phyloP scores from a whole-genome alignment of 1,284 basidiomycete species.

The Phenoliferia sp. region DNA sequence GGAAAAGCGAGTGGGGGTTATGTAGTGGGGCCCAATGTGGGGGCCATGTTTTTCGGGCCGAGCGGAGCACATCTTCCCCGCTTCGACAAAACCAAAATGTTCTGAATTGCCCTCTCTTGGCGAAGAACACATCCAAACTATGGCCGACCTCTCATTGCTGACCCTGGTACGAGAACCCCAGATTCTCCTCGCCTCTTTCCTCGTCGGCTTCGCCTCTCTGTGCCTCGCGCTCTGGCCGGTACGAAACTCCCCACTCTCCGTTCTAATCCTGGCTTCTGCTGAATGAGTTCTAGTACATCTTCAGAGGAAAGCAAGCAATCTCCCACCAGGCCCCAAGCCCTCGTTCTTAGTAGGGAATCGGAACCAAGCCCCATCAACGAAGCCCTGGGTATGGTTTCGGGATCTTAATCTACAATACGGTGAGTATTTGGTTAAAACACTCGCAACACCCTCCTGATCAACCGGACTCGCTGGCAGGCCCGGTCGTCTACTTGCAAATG shows the following conservation, averaged over 20 bases:
- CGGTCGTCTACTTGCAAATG: conserved; percentile 53
- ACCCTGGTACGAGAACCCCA: background rate
- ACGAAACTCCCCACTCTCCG: background rate
- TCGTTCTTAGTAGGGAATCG: conserved; percentile 51
- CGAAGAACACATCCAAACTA: background rate
- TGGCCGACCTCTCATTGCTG: background rate
- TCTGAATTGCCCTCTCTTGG: too few species aligned
- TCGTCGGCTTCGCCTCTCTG: background rate
- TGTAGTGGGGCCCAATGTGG: too few species aligned
- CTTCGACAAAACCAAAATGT: too few species aligned
- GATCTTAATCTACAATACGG: conserved; percentile 51
- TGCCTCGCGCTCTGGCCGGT: background rate
- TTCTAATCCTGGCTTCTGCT: background rate
- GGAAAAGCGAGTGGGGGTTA: too few species aligned
- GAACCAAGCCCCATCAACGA: conserved; percentile 49
- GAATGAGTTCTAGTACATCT: background rate
- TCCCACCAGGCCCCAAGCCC: conserved; percentile 29
- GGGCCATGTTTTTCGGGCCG: too few species aligned
- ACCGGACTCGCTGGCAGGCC: conserved; percentile 32
- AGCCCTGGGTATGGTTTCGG: conserved; percentile 53
- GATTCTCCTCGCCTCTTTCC: background rate
- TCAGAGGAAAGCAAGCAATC: background rate
- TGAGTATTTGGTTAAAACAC: background rate
- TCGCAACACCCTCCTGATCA: background rate
- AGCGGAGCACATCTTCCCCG: too few species aligned